Conservation (phyloP, 164 flowering plant genomes). For the Chloranthus sessilifolius region DNA sequence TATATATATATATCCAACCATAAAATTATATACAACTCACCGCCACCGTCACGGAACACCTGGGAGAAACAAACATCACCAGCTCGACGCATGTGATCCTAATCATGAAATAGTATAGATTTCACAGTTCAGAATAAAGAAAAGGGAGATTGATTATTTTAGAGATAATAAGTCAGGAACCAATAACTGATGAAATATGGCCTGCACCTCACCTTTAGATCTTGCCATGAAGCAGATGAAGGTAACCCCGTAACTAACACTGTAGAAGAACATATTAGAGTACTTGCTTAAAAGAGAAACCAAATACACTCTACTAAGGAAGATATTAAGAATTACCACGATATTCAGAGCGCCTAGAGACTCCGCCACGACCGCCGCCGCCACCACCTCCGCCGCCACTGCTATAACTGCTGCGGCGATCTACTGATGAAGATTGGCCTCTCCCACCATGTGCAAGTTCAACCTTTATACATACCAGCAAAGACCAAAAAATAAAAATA, state of each 20-base stretch:
- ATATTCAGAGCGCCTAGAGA: slow-evolving; percentile 80
- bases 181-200: no score
- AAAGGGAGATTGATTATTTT: no score
- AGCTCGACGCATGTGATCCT: slow-evolving; percentile 72
- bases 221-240: slow-evolving; percentile 99
- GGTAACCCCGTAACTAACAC: slow-evolving; percentile 87
- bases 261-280: no score
- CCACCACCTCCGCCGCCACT: no score
- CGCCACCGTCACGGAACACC: slow-evolving; percentile 81
- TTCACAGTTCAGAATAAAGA: background rate
- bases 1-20: no score
- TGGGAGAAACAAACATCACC: slow-evolving; percentile 99
- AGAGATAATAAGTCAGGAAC: no score
- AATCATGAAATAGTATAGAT: background rate
- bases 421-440: slow-evolving; percentile 63
- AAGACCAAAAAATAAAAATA: no score
- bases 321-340: no score
- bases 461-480: slow-evolving; percentile 66
- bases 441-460: slow-evolving; percentile 99
- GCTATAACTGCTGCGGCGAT: slow-evolving; percentile 54
- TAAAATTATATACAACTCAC: slow-evolving; percentile 33
- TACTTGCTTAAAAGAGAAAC: no score
- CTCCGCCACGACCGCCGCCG: slow-evolving; percentile 60
- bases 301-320: no score
- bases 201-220: slow-evolving; percentile 59